Base-by-base conservation (phyloP, 1,139 yeast species). In the Candida pseudoviswanathii region DNA sequence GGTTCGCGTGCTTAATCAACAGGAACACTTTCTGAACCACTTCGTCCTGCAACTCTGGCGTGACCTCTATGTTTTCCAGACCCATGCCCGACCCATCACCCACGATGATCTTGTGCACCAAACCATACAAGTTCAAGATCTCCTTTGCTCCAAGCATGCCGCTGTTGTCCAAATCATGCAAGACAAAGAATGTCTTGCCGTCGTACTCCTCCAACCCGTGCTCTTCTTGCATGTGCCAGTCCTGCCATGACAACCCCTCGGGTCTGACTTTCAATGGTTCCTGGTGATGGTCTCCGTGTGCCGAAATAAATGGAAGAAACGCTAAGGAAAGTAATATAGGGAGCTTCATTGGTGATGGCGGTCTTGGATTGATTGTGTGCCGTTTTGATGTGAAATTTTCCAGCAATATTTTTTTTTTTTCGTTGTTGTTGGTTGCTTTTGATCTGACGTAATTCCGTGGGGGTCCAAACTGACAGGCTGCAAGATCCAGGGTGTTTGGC, bases 41-140 rank as follows among this genome's bases (percentile, higher is more conserved):
- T 40, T 78, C 70, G n/a, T 78, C 74, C 52, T 82, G 80, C 45
- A 80, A 74, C n/a, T 74, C 81, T 37, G 77, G 76, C 11, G 86
- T 78, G 9, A 52, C 46, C 36, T 41, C 40, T 47, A 89, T 78
- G 21, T 64, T 66, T 52, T 73, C 76, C 11, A 62, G 63, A 2
- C 97, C 97, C 85, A 87, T 82, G 5, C 97, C 97, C 48, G 89
- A 86, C 43, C 97, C 97, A 58, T 84, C 89, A 6, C 97, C 97
- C 8, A 90, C 87, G 24, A 86, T 82, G 51, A 78, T 81, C 16
- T 83, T 85, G 58, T 94, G 78, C 44, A 78, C 73, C 49, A 92
- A 67, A 1, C 99, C 99, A 64, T 92, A 94, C 54, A 91, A 73
- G 57, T 86, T 81, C 52, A 92, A 67, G 41, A 94, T 87, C 64